phyloP scores from a whole-genome alignment of 1,139 yeast genomes.

The Spathaspora jeffriesii region DNA sequence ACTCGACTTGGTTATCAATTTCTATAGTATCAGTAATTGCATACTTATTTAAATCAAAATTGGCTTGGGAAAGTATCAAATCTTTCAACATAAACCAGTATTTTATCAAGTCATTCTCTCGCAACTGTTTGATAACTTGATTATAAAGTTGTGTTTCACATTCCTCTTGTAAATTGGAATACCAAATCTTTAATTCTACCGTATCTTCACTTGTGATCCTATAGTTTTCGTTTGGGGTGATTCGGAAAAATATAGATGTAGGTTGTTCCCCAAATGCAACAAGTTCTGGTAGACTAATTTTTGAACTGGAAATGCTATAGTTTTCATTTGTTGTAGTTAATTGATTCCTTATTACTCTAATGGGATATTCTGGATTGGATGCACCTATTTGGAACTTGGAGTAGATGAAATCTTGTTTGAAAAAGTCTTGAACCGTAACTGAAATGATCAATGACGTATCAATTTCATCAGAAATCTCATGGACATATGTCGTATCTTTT shows the following conservation, averaged over 20 bases:
- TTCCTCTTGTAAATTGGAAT: conserved; percentile 48
- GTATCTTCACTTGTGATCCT: conserved; percentile 28
- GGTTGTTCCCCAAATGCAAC: conserved; percentile 74
- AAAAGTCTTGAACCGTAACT: conserved; percentile 78
- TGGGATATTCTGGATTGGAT: conserved; percentile 51
- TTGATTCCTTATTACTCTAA: conserved; percentile 48
- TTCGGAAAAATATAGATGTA: conserved; percentile 58
- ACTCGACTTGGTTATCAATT: conserved; percentile 19
- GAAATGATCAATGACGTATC: conserved; percentile 59
- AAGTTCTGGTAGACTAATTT: conserved; percentile 21
- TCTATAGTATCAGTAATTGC: conserved; percentile 29
- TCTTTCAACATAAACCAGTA: conserved; percentile 29
- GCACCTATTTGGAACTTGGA: conserved; percentile 73
- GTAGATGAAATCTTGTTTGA: conserved; percentile 53
- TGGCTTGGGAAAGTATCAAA: conserved; percentile 22
- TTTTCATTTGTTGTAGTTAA: conserved; percentile 36
- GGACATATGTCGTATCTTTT: conserved; percentile 21
- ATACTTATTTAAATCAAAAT: conserved; percentile 39
- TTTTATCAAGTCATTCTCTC: conserved; percentile 12
- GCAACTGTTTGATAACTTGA: conserved; percentile 8
- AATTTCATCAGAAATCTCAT: conserved; percentile 28
- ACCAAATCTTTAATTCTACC: conserved; percentile 43
- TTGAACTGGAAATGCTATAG: conserved; percentile 35
- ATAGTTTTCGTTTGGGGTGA: conserved; percentile 27
- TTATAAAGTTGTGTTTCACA: conserved; percentile 17